These are phyloP conservation scores for Thermochaetoides thermophila DNA, from an alignment of 495 filamentous ascomycete species.

Conservation along the genomic window DNA sequence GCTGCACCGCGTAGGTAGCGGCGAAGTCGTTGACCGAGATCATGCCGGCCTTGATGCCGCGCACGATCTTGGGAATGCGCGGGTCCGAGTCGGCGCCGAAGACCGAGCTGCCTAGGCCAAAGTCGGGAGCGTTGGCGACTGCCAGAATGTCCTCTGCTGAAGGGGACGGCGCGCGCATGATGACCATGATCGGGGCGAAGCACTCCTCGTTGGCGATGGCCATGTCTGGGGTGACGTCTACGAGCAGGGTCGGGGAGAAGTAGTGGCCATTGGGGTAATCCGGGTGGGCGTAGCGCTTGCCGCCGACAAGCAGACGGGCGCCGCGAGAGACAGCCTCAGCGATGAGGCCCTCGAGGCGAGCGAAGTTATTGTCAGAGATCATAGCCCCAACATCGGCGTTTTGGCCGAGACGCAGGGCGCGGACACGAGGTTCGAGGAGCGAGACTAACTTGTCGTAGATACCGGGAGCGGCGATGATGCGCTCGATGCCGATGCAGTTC, in stretches of 20 bases:
- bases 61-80: constrained; percentile 34
- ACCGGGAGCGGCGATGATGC: constrained; percentile 64
- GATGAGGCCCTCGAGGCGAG: constrained; percentile 55
- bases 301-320: constrained; percentile 68
- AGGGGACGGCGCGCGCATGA: constrained; percentile 49
- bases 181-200: constrained; percentile 77
- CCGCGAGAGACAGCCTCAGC: constrained; percentile 60
- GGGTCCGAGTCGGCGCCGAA: constrained; percentile 49
- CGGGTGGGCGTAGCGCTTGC: constrained; percentile 55
- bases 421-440: constrained; percentile 56
- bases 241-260: constrained; percentile 79
- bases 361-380: constrained; percentile 64
- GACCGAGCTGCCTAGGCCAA: constrained; percentile 68
- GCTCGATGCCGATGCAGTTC: constrained; percentile 95
- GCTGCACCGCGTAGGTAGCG: constrained; percentile 75
- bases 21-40: constrained; percentile 91
- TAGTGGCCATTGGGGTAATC: constrained; percentile 66
- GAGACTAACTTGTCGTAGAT: constrained; percentile 58
- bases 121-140: constrained; percentile 63
- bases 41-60: constrained; percentile 69
- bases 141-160: constrained; percentile 45
- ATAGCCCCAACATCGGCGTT: constrained; percentile 72
- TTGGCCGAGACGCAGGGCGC: constrained; percentile 48
- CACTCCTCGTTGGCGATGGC: constrained; percentile 80
- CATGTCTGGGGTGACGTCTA: constrained; percentile 66